These are phyloP conservation scores for Paraglomus brasilianum DNA, from an alignment of 192 early-diverging fungal genomes.

Conservation along the genomic window DNA sequence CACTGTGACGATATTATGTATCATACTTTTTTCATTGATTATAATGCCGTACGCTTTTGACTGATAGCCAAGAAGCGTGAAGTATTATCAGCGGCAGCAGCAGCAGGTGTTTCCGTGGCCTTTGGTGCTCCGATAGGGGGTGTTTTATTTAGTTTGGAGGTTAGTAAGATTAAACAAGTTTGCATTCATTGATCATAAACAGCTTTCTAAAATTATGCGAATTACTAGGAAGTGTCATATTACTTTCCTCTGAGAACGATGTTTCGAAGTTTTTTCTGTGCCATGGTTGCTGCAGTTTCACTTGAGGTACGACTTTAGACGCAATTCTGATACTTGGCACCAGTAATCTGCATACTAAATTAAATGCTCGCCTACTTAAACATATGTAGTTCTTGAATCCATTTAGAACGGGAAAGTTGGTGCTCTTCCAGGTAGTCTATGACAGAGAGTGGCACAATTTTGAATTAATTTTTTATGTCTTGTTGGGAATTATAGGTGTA, in stretches of 20 bases:
- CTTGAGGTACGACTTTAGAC: slow-evolving; percentile 56
- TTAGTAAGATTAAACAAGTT: slow-evolving; percentile 40
- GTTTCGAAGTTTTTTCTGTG: slow-evolving; percentile 93
- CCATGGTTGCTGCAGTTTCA: slow-evolving; percentile 83
- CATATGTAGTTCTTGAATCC: slow-evolving; percentile 70
- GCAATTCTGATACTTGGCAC: background rate
- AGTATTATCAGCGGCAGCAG: slow-evolving; percentile 88
- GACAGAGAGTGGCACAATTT: slow-evolving; percentile 90
- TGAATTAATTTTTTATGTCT: slow-evolving; percentile 82
- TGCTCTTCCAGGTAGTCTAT: slow-evolving; percentile 86
- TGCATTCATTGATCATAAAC: background rate
- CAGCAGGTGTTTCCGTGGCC: slow-evolving; percentile 91
- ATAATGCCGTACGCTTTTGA: background rate
- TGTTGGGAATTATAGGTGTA: slow-evolving; percentile 82
- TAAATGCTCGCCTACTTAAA: background rate
- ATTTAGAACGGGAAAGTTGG: slow-evolving; percentile 81
- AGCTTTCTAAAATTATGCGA: too few species aligned
- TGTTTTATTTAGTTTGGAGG: slow-evolving; percentile 88
- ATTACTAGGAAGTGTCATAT: slow-evolving; percentile 74
- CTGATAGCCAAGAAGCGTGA: slow-evolving; percentile 79
- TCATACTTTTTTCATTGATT: background rate
- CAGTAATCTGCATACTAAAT: background rate
- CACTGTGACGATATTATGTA: background rate
- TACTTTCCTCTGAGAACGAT: slow-evolving; percentile 94
- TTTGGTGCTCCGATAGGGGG: slow-evolving; percentile 98